These are phyloP conservation scores for Fusarium nanum DNA, from an alignment of 2,329 filamentous ascomycete genomes.

Conservation along the genomic window DNA sequence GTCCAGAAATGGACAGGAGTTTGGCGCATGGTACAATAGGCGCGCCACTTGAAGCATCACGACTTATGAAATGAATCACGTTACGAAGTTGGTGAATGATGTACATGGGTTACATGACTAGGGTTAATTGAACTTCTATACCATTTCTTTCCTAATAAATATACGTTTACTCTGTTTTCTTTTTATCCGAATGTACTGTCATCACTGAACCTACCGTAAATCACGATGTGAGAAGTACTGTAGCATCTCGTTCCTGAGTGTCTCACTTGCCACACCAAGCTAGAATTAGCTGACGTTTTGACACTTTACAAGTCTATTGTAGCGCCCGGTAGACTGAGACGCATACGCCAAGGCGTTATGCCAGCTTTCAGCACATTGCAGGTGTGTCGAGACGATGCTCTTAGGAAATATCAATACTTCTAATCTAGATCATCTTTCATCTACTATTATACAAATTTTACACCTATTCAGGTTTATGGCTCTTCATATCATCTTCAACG, in stretches of 20 bases:
- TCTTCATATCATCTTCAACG: slow-evolving; percentile 31
- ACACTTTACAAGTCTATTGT: not conserved
- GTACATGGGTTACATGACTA: not conserved
- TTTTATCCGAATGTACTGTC: not conserved
- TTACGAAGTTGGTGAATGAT: not conserved
- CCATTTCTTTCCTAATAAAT: not conserved
- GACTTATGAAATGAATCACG: slow-evolving; percentile 27
- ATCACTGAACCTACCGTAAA: not conserved
- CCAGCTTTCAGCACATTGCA: no score
- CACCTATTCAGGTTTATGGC: not conserved
- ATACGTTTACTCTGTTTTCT: not conserved
- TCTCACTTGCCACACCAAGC: not conserved
- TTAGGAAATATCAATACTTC: not conserved
- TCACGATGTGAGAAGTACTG: not conserved
- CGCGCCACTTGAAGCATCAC: not conserved
- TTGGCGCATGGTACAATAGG: not conserved
- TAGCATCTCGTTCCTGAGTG: not conserved
- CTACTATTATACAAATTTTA: not conserved
- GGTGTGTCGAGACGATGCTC: no score
- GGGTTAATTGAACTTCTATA: not conserved
- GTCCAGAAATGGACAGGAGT: not conserved
- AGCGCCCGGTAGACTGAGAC: not conserved
- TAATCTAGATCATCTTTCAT: not conserved
- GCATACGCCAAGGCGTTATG: not conserved
- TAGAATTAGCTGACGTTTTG: not conserved